A percentile compares a stretch with the other conserved stretches of the same genome.
These are phyloP conservation scores for Coelastrella sp. DNA, from an alignment of 139 green algal genomes.

Conservation along the genomic window DNA sequence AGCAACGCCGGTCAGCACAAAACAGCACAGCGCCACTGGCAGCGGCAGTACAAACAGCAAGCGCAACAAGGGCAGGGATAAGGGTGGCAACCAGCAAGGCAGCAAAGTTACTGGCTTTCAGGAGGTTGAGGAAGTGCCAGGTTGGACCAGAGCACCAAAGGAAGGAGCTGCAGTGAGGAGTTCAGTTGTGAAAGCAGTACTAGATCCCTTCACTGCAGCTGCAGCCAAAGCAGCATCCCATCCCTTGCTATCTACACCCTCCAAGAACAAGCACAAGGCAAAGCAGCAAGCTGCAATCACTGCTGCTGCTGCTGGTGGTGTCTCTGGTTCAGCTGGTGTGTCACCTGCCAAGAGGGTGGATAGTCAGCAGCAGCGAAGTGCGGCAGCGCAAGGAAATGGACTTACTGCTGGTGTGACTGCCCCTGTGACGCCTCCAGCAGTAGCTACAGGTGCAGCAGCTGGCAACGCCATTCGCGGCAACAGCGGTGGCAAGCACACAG, in stretches of 20 bases:
- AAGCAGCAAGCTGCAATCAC: constrained; percentile 13
- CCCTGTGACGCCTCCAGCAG: not conserved
- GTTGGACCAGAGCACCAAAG: not conserved
- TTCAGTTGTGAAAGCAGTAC: not conserved
- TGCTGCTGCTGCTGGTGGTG: not conserved
- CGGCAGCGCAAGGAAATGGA: not conserved
- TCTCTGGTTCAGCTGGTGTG: not conserved
- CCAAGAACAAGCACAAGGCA: constrained; percentile 7
- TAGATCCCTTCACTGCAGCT: not conserved
- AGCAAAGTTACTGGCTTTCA: not conserved
- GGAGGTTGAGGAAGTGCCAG: not conserved
- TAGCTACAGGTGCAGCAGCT: not conserved
- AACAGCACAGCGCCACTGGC: too few species aligned
- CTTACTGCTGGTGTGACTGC: not conserved
- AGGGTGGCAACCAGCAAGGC: not conserved
- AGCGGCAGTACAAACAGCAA: too few species aligned
- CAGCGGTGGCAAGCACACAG: not conserved
- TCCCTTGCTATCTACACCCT: not conserved
- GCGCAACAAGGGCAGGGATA: constrained; percentile 10
- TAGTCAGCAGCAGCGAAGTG: constrained; percentile 11
- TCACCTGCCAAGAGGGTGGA: not conserved
- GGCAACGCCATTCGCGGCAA: not conserved
- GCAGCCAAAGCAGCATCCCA: constrained; percentile 29
- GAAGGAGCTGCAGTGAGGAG: not conserved
- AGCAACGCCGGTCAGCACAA: too few species aligned